These are phyloP conservation scores for Plenodomus tracheiphilus DNA, from an alignment of 2,329 filamentous ascomycete genomes.

Conservation along the genomic window DNA sequence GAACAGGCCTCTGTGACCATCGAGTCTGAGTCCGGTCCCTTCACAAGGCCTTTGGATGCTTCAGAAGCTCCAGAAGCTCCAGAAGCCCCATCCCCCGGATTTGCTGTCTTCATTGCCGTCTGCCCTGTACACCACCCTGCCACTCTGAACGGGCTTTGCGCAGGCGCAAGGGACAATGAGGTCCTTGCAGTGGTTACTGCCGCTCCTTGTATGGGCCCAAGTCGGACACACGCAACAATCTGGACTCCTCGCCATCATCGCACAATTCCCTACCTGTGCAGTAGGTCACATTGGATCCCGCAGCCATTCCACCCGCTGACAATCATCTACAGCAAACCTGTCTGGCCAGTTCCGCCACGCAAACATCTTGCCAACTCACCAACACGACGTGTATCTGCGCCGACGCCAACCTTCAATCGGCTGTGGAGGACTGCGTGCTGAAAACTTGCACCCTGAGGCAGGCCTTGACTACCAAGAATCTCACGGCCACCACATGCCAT, in stretches of 20 bases:
- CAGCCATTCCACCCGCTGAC: conserved; percentile 2
- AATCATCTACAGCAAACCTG: conserved; percentile 15
- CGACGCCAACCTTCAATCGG: conserved; percentile 13
- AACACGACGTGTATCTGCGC: conserved; percentile 20
- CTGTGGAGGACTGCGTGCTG: conserved; percentile 15
- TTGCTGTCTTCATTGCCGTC: too few species aligned
- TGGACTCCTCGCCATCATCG: conserved; percentile 11
- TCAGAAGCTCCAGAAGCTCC: background rate
- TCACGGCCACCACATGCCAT: conserved; percentile 45
- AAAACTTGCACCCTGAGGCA: conserved; percentile 20
- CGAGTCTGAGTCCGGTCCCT: background rate
- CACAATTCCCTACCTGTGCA: conserved; percentile 21
- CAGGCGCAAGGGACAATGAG: conserved; percentile 16
- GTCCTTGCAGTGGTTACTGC: conserved; percentile 17
- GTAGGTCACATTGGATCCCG: conserved; percentile 11
- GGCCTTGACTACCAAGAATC: conserved; percentile 46
- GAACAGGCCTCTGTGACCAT: background rate
- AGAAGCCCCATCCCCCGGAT: background rate
- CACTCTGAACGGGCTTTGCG: background rate
- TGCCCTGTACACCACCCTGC: background rate
- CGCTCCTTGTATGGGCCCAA: conserved; percentile 17
- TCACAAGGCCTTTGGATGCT: background rate
- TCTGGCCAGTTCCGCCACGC: conserved; percentile 9
- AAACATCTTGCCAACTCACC: conserved; percentile 13
- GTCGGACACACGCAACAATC: conserved; percentile 17